Evolutionary conservation across 257 asterid genomes (phyloP), one percentile per base, ranked within the genome.

Genomic region (Fraxinus excelsior): DNA sequence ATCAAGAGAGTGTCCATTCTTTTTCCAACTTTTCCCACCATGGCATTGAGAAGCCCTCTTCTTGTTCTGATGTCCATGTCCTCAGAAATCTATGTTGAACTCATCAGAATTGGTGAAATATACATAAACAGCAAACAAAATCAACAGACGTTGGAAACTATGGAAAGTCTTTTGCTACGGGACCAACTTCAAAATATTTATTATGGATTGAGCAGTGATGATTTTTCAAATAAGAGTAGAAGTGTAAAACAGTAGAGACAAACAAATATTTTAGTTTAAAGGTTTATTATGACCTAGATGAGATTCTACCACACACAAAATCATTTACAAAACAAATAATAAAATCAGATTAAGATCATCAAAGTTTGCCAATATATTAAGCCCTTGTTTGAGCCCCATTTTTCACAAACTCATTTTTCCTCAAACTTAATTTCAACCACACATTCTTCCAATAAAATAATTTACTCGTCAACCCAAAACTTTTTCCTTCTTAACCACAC

Each of bases 11-110:
- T 81, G 78, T 95, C 98, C 98, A 95, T 95, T 84, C 99, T 91
- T 84, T 95, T 95, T 35, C 97, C 99, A 79, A 89, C 97, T 89
- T 93, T 93, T 76, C 99, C 99, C 62, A 87, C 93, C 97, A 95
- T 90, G 67, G 98, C 97, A 86, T 92, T 89, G 51, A 95, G 96
- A 78, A 95, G 96, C 71, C 96, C 99, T 74, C 86, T 87, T 83
- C 98, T 91, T 72, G 96, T 89, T 85, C 99, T 88, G 68, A 91
- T 81, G 83, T 95, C 99, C 94, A 89, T 90, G 67, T 87, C 96
- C 86, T 93, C 99, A 56, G 98, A 87, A 75, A 95, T 87, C 99
- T 95, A 91, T 77, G 71, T 81, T 42, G 73, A 40, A 81, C 9
- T 46, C 76, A 76, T 76, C 72, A 75, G 67, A 81, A 79, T 71